Evolutionary conservation across 202 grass and related monocot species (phyloP).

Genomic region (Hordeum pubiflorum): DNA sequence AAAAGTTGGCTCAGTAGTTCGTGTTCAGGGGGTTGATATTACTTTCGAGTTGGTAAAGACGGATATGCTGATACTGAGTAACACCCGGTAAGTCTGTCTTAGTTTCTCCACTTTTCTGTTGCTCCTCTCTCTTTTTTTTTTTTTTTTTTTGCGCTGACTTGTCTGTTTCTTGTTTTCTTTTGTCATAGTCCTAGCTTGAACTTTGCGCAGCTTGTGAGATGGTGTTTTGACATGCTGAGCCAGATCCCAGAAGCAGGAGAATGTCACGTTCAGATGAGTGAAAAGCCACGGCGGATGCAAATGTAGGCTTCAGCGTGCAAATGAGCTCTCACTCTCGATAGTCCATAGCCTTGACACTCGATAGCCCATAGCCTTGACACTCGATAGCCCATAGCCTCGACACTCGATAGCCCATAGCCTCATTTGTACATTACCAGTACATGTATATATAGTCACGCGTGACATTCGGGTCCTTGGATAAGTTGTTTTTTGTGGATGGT

Average conservation of each 20-base stretch:
- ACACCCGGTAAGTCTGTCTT: not conserved
- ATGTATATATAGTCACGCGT: not conserved
- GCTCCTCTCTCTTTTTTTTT: too few relatives aligned
- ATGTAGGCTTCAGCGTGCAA: not conserved
- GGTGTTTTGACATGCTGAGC: not conserved
- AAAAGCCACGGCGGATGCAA: not conserved
- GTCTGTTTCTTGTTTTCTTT: not conserved
- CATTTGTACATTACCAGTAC: not conserved
- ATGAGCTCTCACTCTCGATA: not conserved
- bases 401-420: not conserved
- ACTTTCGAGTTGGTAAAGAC: not conserved
- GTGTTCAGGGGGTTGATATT: not conserved
- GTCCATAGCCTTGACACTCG: not conserved
- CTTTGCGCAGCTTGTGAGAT: not conserved
- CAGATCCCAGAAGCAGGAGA: not conserved
- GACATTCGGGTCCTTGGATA: not conserved
- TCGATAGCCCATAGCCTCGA: too few relatives aligned
- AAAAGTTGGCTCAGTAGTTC: not conserved
- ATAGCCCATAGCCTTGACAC: not conserved
- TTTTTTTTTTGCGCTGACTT: not conserved
- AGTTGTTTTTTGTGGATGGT: not conserved
- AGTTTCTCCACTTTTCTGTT: not conserved
- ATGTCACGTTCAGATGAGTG: not conserved
- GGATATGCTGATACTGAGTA: not conserved
- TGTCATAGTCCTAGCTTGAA: not conserved